Base-by-base conservation (phyloP, 768 basidiomycete genomes). In the Tulasnella sp. region DNA sequence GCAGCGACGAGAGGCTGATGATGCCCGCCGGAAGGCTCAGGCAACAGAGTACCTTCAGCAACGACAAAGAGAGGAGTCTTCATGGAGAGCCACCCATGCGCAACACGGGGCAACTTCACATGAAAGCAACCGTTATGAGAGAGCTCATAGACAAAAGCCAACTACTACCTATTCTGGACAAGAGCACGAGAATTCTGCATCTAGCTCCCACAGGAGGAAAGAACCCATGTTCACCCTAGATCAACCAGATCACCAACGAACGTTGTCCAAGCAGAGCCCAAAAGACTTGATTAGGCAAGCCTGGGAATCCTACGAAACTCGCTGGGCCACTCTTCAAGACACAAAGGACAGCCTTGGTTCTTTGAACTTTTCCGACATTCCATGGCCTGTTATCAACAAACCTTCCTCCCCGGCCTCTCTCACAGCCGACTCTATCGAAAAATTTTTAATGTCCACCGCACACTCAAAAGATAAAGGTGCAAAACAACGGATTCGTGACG, bases 341-440 rank as follows among this genome's bases (percentile, higher is more conserved):
- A 22, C 24, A 10, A 8, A 7, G n/a, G n/a, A n/a, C n/a, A n/a
- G n/a, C n/a, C n/a, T n/a, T n/a, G n/a, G n/a, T n/a, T n/a, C n/a
- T n/a, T 41, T 56, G 25, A 37, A 53, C 3, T 50, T 57, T 44
- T 25, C 33, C 3, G 29, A 51, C 31, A 57, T 57, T 35, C 56
- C 56, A 27, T 57, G 56, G 56, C 56, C 56, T 24, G 39, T 55
- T 34, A 45, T 45, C 16, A 35, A 40, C 16, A 40, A 22, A n/a
- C 31, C 47, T n/a, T 32, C 25, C 28, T 55, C 46, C 7, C 28
- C 44, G n/a, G 24, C 32, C 6, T 42, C 44, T 16, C 32, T 57
- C 19, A 40, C 49, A n/a, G n/a, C n/a, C 28, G 55, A 27, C 19
- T 15, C 35, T 10, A 25, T 55, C 10, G 37, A 43, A 27, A 19